Conservation (phyloP, 768 basidiomycete genomes). For the Suillus sp. region DNA sequence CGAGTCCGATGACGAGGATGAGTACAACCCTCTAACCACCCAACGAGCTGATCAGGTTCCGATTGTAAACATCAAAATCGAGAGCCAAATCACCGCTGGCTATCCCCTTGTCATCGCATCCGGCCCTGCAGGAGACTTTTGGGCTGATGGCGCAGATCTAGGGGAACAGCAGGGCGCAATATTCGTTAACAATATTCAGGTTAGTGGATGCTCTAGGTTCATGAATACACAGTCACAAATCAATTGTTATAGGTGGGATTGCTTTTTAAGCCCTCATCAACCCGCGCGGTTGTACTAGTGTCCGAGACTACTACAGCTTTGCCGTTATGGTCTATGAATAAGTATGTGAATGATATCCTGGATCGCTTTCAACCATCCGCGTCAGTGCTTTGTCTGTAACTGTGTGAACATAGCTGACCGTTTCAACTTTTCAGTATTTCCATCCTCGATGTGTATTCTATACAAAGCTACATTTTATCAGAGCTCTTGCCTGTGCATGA, state of each 20-base stretch:
- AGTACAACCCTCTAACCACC: conserved; percentile 46
- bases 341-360: conserved; percentile 47
- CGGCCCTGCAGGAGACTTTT: conserved; percentile 47
- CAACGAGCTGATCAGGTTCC: conserved; percentile 16
- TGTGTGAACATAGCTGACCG: background rate
- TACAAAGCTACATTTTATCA: conserved; percentile 47
- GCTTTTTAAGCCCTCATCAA: conserved; percentile 53
- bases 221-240: background rate
- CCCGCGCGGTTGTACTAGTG: conserved; percentile 46
- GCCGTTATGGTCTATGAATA: conserved; percentile 52
- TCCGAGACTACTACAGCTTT: conserved; percentile 52
- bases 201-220: conserved; percentile 25
- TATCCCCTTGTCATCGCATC: conserved; percentile 46
- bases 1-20: conserved; percentile 73
- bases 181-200: conserved; percentile 48
- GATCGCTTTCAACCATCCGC: conserved; percentile 46
- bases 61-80: conserved; percentile 39
- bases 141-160: conserved; percentile 53
- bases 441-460: conserved; percentile 55
- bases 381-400: conserved; percentile 32
- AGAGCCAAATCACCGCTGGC: conserved; percentile 35
- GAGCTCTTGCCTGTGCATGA: conserved; percentile 38
- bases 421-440: conserved; percentile 39
- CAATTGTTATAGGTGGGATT: conserved; percentile 46
- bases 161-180: conserved; percentile 54